Evolutionary conservation across 1,284 basidiomycete species (phyloP).

Genomic region (Cutaneotrichosporon sp.): DNA sequence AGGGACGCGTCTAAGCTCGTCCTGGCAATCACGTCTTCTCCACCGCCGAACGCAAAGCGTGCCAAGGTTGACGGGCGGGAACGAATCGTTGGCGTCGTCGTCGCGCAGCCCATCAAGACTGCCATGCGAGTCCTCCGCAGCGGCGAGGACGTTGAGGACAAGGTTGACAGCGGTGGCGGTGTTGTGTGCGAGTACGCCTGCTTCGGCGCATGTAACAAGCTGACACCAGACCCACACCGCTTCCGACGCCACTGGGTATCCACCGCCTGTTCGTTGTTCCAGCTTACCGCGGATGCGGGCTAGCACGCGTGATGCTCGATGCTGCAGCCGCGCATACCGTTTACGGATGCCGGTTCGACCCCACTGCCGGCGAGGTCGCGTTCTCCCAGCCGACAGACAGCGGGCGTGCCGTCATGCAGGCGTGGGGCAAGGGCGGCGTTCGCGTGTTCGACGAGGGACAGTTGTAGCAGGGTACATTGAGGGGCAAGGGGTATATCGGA

Average conservation of each 20-base stretch:
- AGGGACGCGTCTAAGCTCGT: slow-evolving; percentile 50
- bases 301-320: slow-evolving; percentile 49
- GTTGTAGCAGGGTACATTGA: slow-evolving; percentile 26
- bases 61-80: slow-evolving; percentile 24
- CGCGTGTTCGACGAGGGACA: slow-evolving; percentile 52
- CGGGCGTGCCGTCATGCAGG: slow-evolving; percentile 51
- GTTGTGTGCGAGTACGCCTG: slow-evolving; percentile 55
- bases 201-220: not conserved
- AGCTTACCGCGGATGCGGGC: slow-evolving; percentile 42
- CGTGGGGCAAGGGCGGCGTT: slow-evolving; percentile 45
- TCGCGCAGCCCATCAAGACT: slow-evolving; percentile 52
- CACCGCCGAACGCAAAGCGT: slow-evolving; percentile 20
- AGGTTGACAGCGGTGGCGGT: slow-evolving; percentile 48
- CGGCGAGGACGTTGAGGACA: slow-evolving; percentile 6
- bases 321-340: slow-evolving; percentile 46
- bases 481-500: too few species aligned
- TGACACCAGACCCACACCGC: slow-evolving; percentile 41
- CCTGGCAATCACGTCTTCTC: slow-evolving; percentile 47
- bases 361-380: slow-evolving; percentile 45
- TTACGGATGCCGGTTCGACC: slow-evolving; percentile 51
- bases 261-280: slow-evolving; percentile 56
- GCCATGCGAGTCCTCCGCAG: slow-evolving; percentile 49
- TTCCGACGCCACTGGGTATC: slow-evolving; percentile 53
- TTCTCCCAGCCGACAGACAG: slow-evolving; percentile 56
- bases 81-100: slow-evolving; percentile 51